Conservation (phyloP, 1,284 basidiomycete species). For the Golubevia sp. region DNA sequence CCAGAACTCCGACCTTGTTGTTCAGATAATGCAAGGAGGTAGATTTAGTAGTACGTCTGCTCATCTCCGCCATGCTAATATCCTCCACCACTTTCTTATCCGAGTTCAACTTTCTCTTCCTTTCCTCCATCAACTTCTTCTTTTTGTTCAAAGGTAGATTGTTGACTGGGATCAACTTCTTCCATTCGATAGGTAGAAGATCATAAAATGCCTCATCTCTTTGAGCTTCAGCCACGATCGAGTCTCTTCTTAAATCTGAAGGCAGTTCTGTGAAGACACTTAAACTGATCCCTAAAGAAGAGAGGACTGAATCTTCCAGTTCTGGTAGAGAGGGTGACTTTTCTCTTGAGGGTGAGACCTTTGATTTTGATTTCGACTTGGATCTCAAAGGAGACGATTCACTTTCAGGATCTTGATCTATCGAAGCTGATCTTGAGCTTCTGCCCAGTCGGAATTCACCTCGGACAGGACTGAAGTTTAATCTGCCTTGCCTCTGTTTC, state of each 20-base stretch:
- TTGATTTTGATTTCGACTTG: slow-evolving; percentile 11
- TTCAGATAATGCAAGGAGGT: neutral
- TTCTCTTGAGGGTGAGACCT: slow-evolving; percentile 15
- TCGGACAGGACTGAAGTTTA: neutral
- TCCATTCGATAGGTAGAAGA: neutral
- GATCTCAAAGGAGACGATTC: neutral
- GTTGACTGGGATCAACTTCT: neutral
- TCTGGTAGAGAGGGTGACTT: slow-evolving; percentile 21
- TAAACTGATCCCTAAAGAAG: slow-evolving; percentile 32
- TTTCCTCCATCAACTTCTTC: neutral
- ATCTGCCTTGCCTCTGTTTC: neutral
- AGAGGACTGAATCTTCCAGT: slow-evolving; percentile 15
- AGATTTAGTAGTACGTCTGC: neutral
- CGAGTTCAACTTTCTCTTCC: neutral
- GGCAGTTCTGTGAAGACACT: slow-evolving; percentile 46
- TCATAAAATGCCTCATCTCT: neutral
- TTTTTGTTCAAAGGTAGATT: neutral
- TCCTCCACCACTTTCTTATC: too few species aligned
- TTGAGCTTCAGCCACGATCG: neutral
- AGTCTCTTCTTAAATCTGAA: slow-evolving; percentile 31
- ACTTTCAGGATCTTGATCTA: neutral
- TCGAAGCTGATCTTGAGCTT: slow-evolving; percentile 3
- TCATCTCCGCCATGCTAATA: neutral
- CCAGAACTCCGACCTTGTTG: too few species aligned
- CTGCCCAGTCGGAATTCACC: slow-evolving; percentile 2